A percentile compares a stretch with the other conserved stretches of the same genome.
These are phyloP conservation scores for Cryptosporidium bovis DNA, from an alignment of 169 alveolate species.

Conservation along the genomic window DNA sequence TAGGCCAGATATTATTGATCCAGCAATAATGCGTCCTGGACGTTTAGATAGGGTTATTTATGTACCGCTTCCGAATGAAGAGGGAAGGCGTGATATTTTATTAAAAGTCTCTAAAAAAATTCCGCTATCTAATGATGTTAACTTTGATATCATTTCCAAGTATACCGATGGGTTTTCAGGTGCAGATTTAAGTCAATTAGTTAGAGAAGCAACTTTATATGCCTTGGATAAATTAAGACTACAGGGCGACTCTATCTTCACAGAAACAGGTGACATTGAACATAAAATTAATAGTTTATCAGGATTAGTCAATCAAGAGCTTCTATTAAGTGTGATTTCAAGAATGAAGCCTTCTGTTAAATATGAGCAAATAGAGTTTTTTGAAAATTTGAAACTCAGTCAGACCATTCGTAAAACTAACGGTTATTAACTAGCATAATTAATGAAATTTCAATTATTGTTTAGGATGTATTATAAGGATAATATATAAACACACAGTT, in stretches of 20 bases:
- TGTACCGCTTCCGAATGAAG: constrained; percentile 96
- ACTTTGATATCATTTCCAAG: constrained; percentile 83
- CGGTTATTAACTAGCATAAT: too few relatives aligned
- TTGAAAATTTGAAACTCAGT: constrained; percentile 19
- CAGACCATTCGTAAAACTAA: neutral
- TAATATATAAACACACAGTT: too few relatives aligned
- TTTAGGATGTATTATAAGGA: too few relatives aligned
- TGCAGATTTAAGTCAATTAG: constrained; percentile 94
- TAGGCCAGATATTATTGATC: constrained; percentile 99
- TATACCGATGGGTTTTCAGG: constrained; percentile 91
- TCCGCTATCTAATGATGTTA: constrained; percentile 87
- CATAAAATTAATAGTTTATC: constrained; percentile 8
- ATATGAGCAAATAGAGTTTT: constrained; percentile 47
- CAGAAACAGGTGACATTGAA: constrained; percentile 23
- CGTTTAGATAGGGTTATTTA: constrained; percentile 90
- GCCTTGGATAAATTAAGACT: constrained; percentile 83
- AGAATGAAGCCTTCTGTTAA: constrained; percentile 65
- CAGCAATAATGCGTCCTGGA: constrained; percentile 99
- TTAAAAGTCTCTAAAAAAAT: constrained; percentile 86
- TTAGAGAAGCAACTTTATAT: constrained; percentile 92
- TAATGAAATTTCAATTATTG: too few relatives aligned
- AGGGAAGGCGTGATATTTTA: constrained; percentile 91
- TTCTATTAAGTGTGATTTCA: constrained; percentile 29
- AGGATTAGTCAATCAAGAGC: constrained; percentile 62
- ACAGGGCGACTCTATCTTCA: constrained; percentile 24